Percentiles rank a stretch among this genome's conserved stretches.
Evolutionary conservation across 2,329 filamentous ascomycete genomes (phyloP).

Genomic region (Neonectria hederae): DNA sequence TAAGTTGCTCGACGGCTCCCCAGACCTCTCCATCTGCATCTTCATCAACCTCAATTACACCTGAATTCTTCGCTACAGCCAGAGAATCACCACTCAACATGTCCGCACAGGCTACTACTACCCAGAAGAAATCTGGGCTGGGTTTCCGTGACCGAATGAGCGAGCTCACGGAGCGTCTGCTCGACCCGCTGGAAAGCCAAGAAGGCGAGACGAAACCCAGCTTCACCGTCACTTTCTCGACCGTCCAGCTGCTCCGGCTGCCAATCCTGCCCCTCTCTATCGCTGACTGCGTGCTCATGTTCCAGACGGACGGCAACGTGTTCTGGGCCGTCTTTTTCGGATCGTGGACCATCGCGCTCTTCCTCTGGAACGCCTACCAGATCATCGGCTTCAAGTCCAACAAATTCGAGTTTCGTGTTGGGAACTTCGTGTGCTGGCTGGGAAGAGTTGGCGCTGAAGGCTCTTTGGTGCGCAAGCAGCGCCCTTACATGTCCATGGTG

Average conservation of each 20-base stretch:
- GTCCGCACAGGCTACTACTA: not conserved
- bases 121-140: not conserved
- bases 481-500: conserved; percentile 26
- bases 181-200: conserved; percentile 27
- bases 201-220: conserved; percentile 18
- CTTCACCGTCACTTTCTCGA: conserved; percentile 30
- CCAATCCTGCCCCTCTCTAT: conserved; percentile 28
- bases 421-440: conserved; percentile 32
- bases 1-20: not conserved
- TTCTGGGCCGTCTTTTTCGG: conserved; percentile 23
- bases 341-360: conserved; percentile 23
- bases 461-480: not conserved
- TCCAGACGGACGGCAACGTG: not conserved
- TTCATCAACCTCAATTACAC: not conserved
- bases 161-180: conserved; percentile 28
- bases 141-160: conserved; percentile 23
- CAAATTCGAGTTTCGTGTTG: conserved; percentile 38
- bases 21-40: not conserved
- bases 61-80: not conserved
- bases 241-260: conserved; percentile 28
- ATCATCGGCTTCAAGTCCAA: conserved; percentile 19
- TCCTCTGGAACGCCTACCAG: conserved; percentile 25
- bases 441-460: conserved; percentile 17
- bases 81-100: not conserved
- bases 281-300: conserved; percentile 27